These are phyloP conservation scores for Cladosporium sphaerospermum DNA, from an alignment of 2,329 filamentous ascomycete species.

Conservation along the genomic window DNA sequence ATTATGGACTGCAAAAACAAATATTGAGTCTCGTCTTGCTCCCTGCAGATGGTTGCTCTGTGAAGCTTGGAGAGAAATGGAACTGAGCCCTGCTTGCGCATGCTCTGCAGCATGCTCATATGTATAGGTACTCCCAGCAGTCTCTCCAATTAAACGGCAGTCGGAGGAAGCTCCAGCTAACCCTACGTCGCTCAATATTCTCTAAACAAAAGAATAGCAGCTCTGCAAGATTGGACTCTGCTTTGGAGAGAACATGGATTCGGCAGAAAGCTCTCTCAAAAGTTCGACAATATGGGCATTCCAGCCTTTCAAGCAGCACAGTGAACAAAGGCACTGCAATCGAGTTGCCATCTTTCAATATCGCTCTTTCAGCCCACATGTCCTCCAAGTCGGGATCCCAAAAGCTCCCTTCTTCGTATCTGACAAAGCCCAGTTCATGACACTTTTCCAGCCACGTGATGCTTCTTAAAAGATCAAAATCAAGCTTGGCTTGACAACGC, in stretches of 20 bases:
- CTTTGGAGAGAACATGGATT: not conserved
- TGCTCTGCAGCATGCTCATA: not conserved
- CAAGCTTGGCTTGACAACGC: not conserved
- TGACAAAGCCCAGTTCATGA: not conserved
- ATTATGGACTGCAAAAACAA: not conserved
- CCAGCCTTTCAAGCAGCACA: not conserved
- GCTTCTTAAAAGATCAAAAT: not conserved
- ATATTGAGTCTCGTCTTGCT: not conserved
- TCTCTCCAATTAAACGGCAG: not conserved
- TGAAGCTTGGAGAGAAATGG: not conserved
- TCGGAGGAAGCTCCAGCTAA: not conserved
- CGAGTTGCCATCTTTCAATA: not conserved
- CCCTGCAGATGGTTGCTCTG: not conserved
- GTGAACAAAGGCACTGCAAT: not conserved
- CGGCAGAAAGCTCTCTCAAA: not conserved
- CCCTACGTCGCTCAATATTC: not conserved
- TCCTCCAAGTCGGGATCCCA: not conserved
- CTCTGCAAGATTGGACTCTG: not conserved
- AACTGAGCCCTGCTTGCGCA: not conserved
- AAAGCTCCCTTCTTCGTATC: not conserved
- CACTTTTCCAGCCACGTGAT: not conserved
- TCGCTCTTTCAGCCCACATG: not conserved
- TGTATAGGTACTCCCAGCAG: not conserved
- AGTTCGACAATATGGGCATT: not conserved
- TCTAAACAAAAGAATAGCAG: not conserved